Evolutionary conservation across 176 grass and related monocot species (phyloP), one percentile per base, ranked within the genome.

Genomic region (Oryza glaberrima): DNA sequence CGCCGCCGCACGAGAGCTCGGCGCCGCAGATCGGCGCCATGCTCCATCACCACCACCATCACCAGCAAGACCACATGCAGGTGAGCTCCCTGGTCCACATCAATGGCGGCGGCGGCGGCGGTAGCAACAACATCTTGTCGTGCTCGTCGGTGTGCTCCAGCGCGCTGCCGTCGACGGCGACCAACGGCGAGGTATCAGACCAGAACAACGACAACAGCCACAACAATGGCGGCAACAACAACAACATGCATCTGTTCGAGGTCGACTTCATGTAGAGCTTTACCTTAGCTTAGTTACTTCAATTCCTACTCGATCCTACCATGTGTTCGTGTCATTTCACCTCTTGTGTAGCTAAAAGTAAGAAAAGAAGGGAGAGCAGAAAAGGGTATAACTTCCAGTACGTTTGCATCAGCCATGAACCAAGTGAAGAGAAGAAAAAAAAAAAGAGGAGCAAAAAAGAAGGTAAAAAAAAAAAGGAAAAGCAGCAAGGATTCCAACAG

Each of bases 161-260:
- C 63, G 63, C 11, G 12, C 8, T 86, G 80, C 88, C 67, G 40
- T 66, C 88, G 68, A 30, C 56, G 32, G 38, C 56, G 22, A 76
- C 77, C 20, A 80, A 32, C 32, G 75, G 88, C 12, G 89, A 86
- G 75, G 64, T 43, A 5, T 90, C 89, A 1, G 75, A 90, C 60
- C 89, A 83, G 75, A 75, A 79, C 68, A 86, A 73, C 79, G 51
- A 28, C 77, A 22, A 26, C 45, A 2, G 4, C 15, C 28, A 49
- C 25, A n/a, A 8, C 74, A 66, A 13, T 25, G 25, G 48, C 60
- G n/a, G 17, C 38, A 58, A 58, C 19, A 54, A 58, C 19, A 54
- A 65, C 35, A 88, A 64, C 70, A 83, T 90, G 76, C 84, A 87
- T 74, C 70, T 90, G 38, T 87, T 90, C 81, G 84, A 90, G 80